Base-by-base conservation (phyloP, 345 rosid species). In the Geranium brycei region DNA sequence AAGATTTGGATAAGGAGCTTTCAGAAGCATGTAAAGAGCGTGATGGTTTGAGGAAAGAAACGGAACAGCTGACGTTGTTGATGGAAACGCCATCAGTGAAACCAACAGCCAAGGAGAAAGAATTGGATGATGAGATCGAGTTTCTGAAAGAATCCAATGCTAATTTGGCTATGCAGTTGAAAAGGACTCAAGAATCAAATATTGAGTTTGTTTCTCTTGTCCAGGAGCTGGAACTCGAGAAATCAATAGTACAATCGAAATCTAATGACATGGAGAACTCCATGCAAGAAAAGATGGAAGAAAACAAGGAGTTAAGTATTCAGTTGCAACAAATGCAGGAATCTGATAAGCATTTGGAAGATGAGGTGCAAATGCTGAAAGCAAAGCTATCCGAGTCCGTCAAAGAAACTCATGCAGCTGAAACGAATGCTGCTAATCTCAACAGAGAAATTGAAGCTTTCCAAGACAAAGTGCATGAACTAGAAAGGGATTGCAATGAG, bases 151-250 rank as follows among this genome's bases (percentile, higher is more conserved):
- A 85, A 70, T 62, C 77, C 32, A 79, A 74, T 67, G 72, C 72
- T 11, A 64, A 62, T 73, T 76, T 85, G 57, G 28, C 75, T 63
- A 51, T 81, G 75, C 87, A 83, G 72, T 69, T 83, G 78, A 73
- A 81, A 38, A 78, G 73, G 74, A 83, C 83, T 74, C 91, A 79
- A 58, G 87, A 81, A 64, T 80, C 86, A n/a, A 85, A 85, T 62
- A 67, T 62, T 53, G 86, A 81, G 71, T 84, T 85, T 60, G 81
- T 85, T 66, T 60, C 77, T 19, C 83, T 81, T 70, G 86, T 81
- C 51, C 81, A 77, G 70, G 87, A 83, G 76, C 74, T 82, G 38
- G 87, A 82, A 73, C 56, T 72, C 0, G 86, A 81, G 66, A 77
- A 81, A 47, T 47, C 70, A 15, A 17, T 57, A 7, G 23, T 77